These are phyloP conservation scores for Hypomyces perniciosus DNA, from an alignment of 2,329 filamentous ascomycete species.

Conservation along the genomic window DNA sequence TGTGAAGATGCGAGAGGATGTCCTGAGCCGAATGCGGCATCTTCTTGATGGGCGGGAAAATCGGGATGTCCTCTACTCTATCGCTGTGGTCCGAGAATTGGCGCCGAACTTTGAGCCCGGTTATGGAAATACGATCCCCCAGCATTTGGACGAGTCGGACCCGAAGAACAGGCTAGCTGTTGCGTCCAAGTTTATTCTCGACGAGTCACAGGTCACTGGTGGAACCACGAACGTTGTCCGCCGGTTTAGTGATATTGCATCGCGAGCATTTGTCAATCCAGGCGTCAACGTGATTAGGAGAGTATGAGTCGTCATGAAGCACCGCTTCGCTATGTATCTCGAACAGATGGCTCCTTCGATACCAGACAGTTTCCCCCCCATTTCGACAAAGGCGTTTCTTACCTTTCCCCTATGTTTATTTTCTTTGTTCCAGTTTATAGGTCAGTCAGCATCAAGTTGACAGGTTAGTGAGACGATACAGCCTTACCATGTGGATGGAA, in stretches of 20 bases:
- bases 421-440: neutral
- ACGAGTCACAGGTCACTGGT: conserved; percentile 56
- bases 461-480: neutral
- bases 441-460: neutral
- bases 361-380: neutral
- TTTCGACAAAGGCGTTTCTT: too few relatives aligned
- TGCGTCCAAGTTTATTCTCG: conserved; percentile 62
- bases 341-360: neutral
- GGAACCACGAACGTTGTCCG: conserved; percentile 70
- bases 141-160: conserved; percentile 60
- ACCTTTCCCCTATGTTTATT: neutral
- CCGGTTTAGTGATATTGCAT: conserved; percentile 62
- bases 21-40: conserved; percentile 58
- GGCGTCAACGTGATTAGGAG: conserved; percentile 40
- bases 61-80: conserved; percentile 83
- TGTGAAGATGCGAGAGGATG: conserved; percentile 55
- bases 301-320: conserved; percentile 10
- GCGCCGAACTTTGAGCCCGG: conserved; percentile 58
- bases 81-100: conserved; percentile 72
- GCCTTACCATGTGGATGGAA: neutral
- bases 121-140: conserved; percentile 49
- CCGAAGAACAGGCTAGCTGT: conserved; percentile 61
- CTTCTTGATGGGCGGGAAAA: conserved; percentile 78
- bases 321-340: neutral
- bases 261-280: conserved; percentile 51